Evolutionary conservation across 495 filamentous ascomycete species (phyloP), one percentile per base, ranked within the genome.

Genomic region (Terfezia boudieri): DNA sequence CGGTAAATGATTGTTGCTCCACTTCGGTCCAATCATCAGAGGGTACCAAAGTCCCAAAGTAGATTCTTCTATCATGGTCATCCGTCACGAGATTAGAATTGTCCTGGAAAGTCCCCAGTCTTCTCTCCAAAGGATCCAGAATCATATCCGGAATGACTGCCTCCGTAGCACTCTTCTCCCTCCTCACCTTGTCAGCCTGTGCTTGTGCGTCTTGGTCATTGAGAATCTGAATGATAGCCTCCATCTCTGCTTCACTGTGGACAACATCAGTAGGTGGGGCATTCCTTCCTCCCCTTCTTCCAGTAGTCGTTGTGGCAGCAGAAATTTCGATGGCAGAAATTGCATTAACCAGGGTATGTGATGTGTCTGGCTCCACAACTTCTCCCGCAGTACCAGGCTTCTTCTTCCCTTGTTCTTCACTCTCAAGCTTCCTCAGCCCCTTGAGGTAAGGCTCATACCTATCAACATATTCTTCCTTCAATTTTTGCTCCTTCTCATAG

Each of bases 71-170:
- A 75, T 72, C 49, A 26, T 50, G 57, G 6, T 79, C 72, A 4
- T 80, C 70, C 37, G 79, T 74, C 14, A 92, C 71, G 10, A 77
- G 69, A 52, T 86, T 81, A 51, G 84, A 83, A 3, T 70, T 79
- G 63, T 95, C 84, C 54, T 75, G 74, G 67, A 82, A 96, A 36
- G 36, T 73, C 69, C 9, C 71, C 64, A 37, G 67, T 67, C 56
- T 76, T 74, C 22, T 71, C 60, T 48, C 66, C 49, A 35, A 59
- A 60, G 70, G 61, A 48, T 66, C 65, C 50, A 76, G 73, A 53
- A 83, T 74, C 79, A 94, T 87, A 50, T 80, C 71, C 0, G 88
- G 89, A 48, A 96, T 79, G 2, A 75, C 71, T 0, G 90, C 90
- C 68, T 98, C 90, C 2, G 11, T n/a, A 22, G 49, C 49, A 4